Evolutionary conservation across 129 eudicot species (phyloP), one percentile per base, ranked within the genome.

Genomic region (Arctium minus): DNA sequence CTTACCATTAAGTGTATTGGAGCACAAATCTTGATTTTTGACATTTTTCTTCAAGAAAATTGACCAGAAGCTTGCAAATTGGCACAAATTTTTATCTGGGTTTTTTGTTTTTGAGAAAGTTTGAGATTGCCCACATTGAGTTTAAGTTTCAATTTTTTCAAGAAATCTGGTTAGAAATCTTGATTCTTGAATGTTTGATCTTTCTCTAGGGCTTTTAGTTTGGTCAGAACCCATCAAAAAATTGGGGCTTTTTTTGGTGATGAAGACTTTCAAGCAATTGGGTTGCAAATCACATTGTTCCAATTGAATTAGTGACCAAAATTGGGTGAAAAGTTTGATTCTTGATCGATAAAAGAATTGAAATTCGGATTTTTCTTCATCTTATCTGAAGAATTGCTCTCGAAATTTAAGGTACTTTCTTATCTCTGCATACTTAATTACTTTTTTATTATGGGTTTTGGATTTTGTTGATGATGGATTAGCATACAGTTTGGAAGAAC

Each of bases 361-460:
- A 11, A 53, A 73, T 70, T 70, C 37, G 8, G 48, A 48, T 71
- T 50, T 71, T 39, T 33, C 32, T 39, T 76, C 65, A 70, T 83
- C 77, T 82, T 82, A 37, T 75, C 76, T 35, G 86, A 44, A 42
- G 80, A 82, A 75, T 82, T 74, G 80, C 29, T 30, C 75, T 84
- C 70, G n/a, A 40, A 29, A 33, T 79, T 79, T 84, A 44, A 74
- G 87, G 87, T 79, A 84, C 76, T 36, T 79, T 79, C 29, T 65
- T 30, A 65, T 79, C 87, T 67, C 60, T 73, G 80, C 76, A 33
- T 84, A 64, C 31, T 73, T 35, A 22, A 12, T 79, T 84, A 33
- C 33, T 73, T 44, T 2, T 33, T 79, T 35, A 79, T 67, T 70
- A 72, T 60, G 36, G 36, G 38, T 62, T 62, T 72, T 73, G 32